Evolutionary conservation across 129 eudicot species (phyloP).

Genomic region (Centaurea solstitialis): DNA sequence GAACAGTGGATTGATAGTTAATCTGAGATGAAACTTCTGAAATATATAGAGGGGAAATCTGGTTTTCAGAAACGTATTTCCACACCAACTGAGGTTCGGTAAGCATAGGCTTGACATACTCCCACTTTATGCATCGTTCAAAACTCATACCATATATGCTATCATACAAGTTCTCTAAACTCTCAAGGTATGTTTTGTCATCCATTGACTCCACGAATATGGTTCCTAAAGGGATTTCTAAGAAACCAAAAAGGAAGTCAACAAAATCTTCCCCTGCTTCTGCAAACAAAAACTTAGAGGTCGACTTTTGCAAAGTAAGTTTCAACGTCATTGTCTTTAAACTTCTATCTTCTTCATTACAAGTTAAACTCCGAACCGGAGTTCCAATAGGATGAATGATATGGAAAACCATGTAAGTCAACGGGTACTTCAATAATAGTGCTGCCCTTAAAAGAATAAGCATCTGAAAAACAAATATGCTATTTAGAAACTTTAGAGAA

Average conservation of each 20-base stretch:
- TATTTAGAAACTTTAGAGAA: background rate
- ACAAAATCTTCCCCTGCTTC: slow-evolving; percentile 28
- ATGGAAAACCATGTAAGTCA: background rate
- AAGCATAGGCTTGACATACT: background rate
- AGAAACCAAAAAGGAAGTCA: background rate
- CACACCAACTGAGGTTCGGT: background rate
- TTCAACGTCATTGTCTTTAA: slow-evolving; percentile 1
- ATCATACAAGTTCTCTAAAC: background rate
- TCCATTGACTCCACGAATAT: slow-evolving; percentile 10
- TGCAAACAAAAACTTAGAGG: slow-evolving; percentile 14
- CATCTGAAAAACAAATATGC: background rate
- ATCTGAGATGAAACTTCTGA: background rate
- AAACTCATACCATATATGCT: background rate
- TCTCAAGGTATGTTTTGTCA: background rate
- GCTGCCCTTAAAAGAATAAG: background rate
- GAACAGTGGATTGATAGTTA: background rate
- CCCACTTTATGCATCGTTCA: background rate
- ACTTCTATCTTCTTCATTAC: background rate
- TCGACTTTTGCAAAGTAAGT: slow-evolving; percentile 17
- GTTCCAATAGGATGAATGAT: background rate
- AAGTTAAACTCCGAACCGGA: background rate
- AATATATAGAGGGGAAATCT: background rate
- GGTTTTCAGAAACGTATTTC: background rate
- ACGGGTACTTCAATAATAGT: background rate
- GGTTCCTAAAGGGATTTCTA: slow-evolving; percentile 12